phyloP scores from a whole-genome alignment of 768 basidiomycete genomes.

The Auriculariales sp. region DNA sequence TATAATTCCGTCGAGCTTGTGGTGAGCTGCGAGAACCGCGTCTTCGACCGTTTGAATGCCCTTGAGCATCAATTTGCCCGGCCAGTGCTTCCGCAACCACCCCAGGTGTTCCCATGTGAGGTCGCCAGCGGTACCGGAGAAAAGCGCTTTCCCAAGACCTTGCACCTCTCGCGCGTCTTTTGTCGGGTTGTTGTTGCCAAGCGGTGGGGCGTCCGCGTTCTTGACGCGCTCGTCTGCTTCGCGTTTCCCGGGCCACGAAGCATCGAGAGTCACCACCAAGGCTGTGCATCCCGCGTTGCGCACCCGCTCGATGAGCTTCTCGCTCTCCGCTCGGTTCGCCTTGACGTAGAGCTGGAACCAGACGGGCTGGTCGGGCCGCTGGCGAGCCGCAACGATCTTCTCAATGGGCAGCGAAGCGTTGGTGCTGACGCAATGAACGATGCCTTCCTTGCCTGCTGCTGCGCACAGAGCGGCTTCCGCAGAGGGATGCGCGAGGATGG shows the following conservation, averaged over 20 bases:
- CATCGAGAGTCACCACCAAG: slow-evolving; percentile 86
- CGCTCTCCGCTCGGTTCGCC: slow-evolving; percentile 47
- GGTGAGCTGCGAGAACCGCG: slow-evolving; percentile 68
- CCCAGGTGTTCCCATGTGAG: slow-evolving; percentile 49
- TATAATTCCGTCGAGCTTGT: slow-evolving; percentile 77
- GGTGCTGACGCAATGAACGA: slow-evolving; percentile 33
- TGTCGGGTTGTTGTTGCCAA: slow-evolving; percentile 6
- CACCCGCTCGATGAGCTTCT: slow-evolving; percentile 54
- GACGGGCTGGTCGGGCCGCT: slow-evolving; percentile 37
- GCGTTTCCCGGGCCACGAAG: slow-evolving; percentile 67
- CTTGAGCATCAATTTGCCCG: slow-evolving; percentile 28
- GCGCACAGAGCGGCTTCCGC: slow-evolving; percentile 33
- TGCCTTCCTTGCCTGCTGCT: slow-evolving; percentile 27
- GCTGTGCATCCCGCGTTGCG: slow-evolving; percentile 69
- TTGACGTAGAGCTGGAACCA: slow-evolving; percentile 87
- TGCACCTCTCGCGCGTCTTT: slow-evolving; percentile 9
- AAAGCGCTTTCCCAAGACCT: slow-evolving; percentile 5
- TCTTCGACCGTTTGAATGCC: slow-evolving; percentile 45
- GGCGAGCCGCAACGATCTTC: slow-evolving; percentile 41
- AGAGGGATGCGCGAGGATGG: slow-evolving; percentile 30
- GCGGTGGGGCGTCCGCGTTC: slow-evolving; percentile 4
- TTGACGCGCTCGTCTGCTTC: slow-evolving; percentile 40
- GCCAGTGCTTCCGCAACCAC: slow-evolving; percentile 29
- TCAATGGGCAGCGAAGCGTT: slow-evolving; percentile 52
- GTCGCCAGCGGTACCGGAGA: slow-evolving; percentile 39